Conservation (phyloP, 805 yeast genomes). For the Ogataea angusta region DNA sequence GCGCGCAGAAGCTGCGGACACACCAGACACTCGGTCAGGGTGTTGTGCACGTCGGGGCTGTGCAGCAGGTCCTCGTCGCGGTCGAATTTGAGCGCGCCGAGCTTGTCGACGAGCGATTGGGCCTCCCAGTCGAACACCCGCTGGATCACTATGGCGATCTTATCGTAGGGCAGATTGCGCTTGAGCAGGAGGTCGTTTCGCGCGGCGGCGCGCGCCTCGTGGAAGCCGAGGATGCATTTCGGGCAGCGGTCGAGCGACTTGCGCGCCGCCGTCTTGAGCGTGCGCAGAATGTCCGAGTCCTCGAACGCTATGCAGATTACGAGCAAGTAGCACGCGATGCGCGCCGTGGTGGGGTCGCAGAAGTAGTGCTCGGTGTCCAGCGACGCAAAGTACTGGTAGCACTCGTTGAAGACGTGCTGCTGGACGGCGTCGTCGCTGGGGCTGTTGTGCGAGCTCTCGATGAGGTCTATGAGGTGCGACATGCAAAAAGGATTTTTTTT, state of each 20-base stretch:
- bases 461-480: constrained; percentile 11
- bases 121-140: constrained; percentile 29
- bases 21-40: constrained; percentile 46
- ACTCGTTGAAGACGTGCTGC: constrained; percentile 37
- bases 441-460: constrained; percentile 31
- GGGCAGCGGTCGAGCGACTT: constrained; percentile 46
- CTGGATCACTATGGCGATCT: constrained; percentile 22
- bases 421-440: constrained; percentile 34
- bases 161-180: constrained; percentile 36
- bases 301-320: constrained; percentile 41
- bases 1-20: constrained; percentile 50
- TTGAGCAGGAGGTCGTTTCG: constrained; percentile 49
- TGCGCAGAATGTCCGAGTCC: constrained; percentile 12
- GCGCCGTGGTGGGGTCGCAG: constrained; percentile 50
- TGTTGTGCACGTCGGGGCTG: constrained; percentile 32
- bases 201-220: constrained; percentile 49
- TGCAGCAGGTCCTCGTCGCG: constrained; percentile 21
- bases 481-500: neutral
- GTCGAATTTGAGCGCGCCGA: constrained; percentile 17
- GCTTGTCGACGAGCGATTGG: constrained; percentile 12
- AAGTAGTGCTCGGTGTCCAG: constrained; percentile 43
- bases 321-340: constrained; percentile 53
- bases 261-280: constrained; percentile 12
- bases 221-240: constrained; percentile 52
- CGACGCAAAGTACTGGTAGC: constrained; percentile 27